Base-by-base conservation (phyloP, 345 rosid genomes). In the Eucalyptus curtisii region DNA sequence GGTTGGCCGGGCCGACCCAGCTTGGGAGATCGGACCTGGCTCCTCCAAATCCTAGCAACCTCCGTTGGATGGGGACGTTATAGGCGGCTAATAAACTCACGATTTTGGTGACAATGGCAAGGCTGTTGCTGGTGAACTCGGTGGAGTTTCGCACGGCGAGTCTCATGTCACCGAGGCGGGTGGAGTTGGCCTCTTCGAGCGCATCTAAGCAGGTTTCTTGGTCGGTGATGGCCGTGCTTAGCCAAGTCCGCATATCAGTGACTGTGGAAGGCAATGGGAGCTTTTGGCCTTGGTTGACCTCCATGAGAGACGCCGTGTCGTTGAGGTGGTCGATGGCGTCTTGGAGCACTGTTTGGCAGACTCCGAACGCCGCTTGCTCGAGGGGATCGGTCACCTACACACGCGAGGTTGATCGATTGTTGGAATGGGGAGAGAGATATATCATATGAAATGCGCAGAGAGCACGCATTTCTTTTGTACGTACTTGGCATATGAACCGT, bases 101-200 rank as follows among this genome's bases (percentile, higher is more conserved):
- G 87, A 96, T 90, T 90, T 94, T 97, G 5, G 96, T 37, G 7
- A 90, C 95, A 20, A 97, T 95, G 5, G 93, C 92, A 24, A 92
- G 50, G 86, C 92, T 87, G 89, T 91, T 91, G 80, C 94, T 90
- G 8, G 91, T 86, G 88, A 49, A 89, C 53, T 90, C 86, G 4
- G 92, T 87, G 86, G 93, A 92, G 89, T 85, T 90, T 40, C 42
- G 71, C 92, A 91, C 89, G 84, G 90, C 90, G 47, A 52, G 16
- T 84, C 37, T 71, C 88, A 91, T 40, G 52, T 40, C 86, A 14
- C 88, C 37, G n/a, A 87, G n/a, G 66, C 20, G 47, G 33, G 87
- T 82, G 87, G 86, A 25, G 89, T 89, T 89, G 13, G 68, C 45
- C 47, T 89, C 90, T 61, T 40, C 25, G 10, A 91, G 88, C 16